Base-by-base conservation (phyloP, 2,329 filamentous ascomycete species). In the Cercospora janseana region DNA sequence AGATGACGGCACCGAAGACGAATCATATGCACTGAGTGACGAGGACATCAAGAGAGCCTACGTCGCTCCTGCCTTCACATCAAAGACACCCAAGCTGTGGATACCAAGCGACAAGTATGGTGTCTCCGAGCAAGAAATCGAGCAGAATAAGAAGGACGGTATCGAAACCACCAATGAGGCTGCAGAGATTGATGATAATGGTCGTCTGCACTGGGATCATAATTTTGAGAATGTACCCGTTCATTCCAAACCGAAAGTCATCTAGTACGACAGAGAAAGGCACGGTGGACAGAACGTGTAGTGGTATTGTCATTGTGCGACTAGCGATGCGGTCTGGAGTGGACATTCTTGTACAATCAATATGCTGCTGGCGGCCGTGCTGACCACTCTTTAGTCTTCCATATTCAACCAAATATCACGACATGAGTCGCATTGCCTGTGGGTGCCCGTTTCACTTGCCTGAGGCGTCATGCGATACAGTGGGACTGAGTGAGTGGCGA, bases 111-210 rank as follows among this genome's bases (percentile, higher is more conserved):
- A 77, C 51, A 65, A 67, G 10, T 66, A 72, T 61, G 72, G 73
- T 3, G 69, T 75, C 7, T 69, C 65, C 3, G 65, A 66, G 54
- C 64, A 72, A 34, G 72, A 75, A 56, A 69, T 74, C 13, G 55
- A 61, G 32, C 66, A 72, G 29, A 70, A 70, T 20, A 65, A 65
- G 46, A 70, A 69, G 49, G 66, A 64, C 18, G 63, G 60, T 0
- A 67, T 76, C 12, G 40, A 61, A n/a, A 71, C 71, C 4, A 74
- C 72, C 6, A 72, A 76, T 45, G 72, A 75, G 28, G 71, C 69
- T 31, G 72, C 73, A 13, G 61, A 61, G 16, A 66, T 76, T 41
- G 68, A 76, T 52, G 71, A 72, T 59, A 69, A 75, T 61, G 72
- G 71, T 18, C 70, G 66, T 55, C 61, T 75, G 31, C 63, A 66